Conservation (phyloP, 2,329 filamentous ascomycete species). For the Aspergillus sp. region DNA sequence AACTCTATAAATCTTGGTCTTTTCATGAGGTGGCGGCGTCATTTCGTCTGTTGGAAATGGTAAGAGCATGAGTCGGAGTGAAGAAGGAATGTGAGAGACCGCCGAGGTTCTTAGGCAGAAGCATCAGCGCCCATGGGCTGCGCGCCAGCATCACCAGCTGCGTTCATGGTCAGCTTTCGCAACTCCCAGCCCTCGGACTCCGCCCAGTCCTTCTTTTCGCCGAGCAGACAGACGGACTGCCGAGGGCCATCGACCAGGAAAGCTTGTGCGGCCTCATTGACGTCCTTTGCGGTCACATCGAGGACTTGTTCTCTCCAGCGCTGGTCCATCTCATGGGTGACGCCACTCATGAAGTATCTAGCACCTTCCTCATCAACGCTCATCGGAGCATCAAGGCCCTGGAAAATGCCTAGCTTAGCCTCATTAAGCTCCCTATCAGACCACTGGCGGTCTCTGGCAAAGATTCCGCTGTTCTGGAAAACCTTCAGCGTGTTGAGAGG, state of each 20-base stretch:
- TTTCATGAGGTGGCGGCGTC: no score
- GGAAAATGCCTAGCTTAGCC: constrained; percentile 93
- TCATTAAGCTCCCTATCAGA: constrained; percentile 84
- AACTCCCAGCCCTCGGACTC: constrained; percentile 67
- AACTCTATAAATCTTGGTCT: not conserved
- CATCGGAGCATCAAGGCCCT: constrained; percentile 82
- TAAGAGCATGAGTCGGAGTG: not conserved
- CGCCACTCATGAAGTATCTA: constrained; percentile 76
- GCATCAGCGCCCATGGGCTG: constrained; percentile 17
- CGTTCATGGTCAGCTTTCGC: constrained; percentile 66
- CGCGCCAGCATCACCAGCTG: constrained; percentile 40
- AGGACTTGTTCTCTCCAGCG: constrained; percentile 76
- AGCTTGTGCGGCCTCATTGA: constrained; percentile 75
- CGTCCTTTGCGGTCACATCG: constrained; percentile 77
- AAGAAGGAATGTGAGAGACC: not conserved
- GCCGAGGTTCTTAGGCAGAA: constrained; percentile 17
- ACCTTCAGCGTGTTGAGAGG: constrained; percentile 82
- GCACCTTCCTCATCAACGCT: constrained; percentile 87
- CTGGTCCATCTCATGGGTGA: constrained; percentile 88
- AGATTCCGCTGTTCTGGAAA: constrained; percentile 77
- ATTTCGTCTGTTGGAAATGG: no score
- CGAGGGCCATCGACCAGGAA: constrained; percentile 70
- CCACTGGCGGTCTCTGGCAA: constrained; percentile 80
- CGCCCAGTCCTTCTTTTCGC: constrained; percentile 78
- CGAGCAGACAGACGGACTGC: constrained; percentile 69